Percentiles rank a stretch among this genome's conserved stretches.
Evolutionary conservation across 1,139 yeast genomes (phyloP).

Genomic region (Kurtzmaniella quercitrusa): DNA sequence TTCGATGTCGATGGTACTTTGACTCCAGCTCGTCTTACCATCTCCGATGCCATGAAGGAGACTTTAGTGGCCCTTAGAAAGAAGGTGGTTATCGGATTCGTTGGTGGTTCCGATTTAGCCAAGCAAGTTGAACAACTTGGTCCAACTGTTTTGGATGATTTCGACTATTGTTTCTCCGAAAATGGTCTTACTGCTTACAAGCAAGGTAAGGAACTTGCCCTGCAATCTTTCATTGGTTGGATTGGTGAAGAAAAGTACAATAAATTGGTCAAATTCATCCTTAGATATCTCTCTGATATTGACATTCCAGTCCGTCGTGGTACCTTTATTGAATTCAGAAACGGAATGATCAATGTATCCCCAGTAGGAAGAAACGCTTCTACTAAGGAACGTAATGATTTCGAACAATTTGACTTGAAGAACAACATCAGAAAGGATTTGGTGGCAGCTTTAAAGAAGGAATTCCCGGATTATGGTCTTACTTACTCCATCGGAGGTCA

Average conservation of each 20-base stretch:
- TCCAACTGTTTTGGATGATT: slow-evolving; percentile 64
- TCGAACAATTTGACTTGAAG: slow-evolving; percentile 74
- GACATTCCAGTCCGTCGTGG: slow-evolving; percentile 96
- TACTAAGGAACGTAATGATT: slow-evolving; percentile 87
- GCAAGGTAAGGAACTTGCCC: slow-evolving; percentile 78
- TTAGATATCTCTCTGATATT: slow-evolving; percentile 76
- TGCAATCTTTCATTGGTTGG: slow-evolving; percentile 93
- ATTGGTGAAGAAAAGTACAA: slow-evolving; percentile 94
- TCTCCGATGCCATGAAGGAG: slow-evolving; percentile 77
- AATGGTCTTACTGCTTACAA: slow-evolving; percentile 98
- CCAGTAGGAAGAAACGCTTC: slow-evolving; percentile 99
- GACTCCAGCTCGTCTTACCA: slow-evolving; percentile 89
- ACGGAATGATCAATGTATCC: slow-evolving; percentile 97
- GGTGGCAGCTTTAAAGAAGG: slow-evolving; percentile 77
- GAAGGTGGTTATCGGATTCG: slow-evolving; percentile 93
- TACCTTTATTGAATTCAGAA: slow-evolving; percentile 96
- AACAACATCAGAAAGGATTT: slow-evolving; percentile 76
- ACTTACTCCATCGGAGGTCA: slow-evolving; percentile 99
- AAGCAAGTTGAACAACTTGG: slow-evolving; percentile 98
- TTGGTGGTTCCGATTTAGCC: slow-evolving; percentile 93
- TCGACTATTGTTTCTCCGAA: slow-evolving; percentile 95
- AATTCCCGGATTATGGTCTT: slow-evolving; percentile 77
- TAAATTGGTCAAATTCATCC: slow-evolving; percentile 77
- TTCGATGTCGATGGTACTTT: slow-evolving; percentile 98
- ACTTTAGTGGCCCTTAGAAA: slow-evolving; percentile 72